Evolutionary conservation across 306 rosid genomes (phyloP).

Genomic region (Spatholobus suberectus): DNA sequence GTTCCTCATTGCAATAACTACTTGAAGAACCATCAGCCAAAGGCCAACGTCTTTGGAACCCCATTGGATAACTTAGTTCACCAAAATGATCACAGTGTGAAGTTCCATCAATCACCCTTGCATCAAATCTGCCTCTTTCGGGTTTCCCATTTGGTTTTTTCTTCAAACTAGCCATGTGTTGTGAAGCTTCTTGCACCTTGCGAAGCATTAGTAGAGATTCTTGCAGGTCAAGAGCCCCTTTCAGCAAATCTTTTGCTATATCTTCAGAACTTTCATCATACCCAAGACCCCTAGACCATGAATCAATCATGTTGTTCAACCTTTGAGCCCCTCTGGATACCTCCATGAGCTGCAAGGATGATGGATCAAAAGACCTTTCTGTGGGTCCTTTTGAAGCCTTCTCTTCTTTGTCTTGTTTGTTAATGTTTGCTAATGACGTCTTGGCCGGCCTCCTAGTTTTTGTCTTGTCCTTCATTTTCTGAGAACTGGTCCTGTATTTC

Average conservation of each 20-base stretch:
- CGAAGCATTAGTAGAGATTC: slow-evolving; percentile 73
- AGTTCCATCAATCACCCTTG: slow-evolving; percentile 34
- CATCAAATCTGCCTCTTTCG: slow-evolving; percentile 48
- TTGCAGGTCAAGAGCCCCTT: slow-evolving; percentile 85
- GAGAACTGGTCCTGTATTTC: slow-evolving; percentile 59
- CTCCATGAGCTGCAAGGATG: slow-evolving; percentile 77
- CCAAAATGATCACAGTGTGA: slow-evolving; percentile 34
- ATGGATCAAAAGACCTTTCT: slow-evolving; percentile 50
- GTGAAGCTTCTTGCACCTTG: slow-evolving; percentile 80
- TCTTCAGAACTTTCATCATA: slow-evolving; percentile 60
- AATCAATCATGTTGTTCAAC: slow-evolving; percentile 78
- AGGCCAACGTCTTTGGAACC: slow-evolving; percentile 51
- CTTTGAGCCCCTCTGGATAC: slow-evolving; percentile 74
- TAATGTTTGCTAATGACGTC: slow-evolving; percentile 26
- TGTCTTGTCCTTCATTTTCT: slow-evolving; percentile 62
- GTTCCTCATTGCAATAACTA: slow-evolving; percentile 52
- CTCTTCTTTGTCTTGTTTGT: slow-evolving; percentile 47
- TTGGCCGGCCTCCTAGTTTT: slow-evolving; percentile 49
- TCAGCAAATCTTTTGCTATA: slow-evolving; percentile 75
- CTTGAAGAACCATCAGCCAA: slow-evolving; percentile 60
- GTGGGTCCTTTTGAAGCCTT: slow-evolving; percentile 44
- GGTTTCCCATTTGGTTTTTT: slow-evolving; percentile 48
- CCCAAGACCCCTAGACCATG: slow-evolving; percentile 71
- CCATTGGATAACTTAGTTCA: slow-evolving; percentile 45
- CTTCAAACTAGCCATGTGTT: slow-evolving; percentile 48